These are phyloP conservation scores for Cyclostephanos tholiformis DNA, from an alignment of 108 stramenopile species.

Conservation along the genomic window DNA sequence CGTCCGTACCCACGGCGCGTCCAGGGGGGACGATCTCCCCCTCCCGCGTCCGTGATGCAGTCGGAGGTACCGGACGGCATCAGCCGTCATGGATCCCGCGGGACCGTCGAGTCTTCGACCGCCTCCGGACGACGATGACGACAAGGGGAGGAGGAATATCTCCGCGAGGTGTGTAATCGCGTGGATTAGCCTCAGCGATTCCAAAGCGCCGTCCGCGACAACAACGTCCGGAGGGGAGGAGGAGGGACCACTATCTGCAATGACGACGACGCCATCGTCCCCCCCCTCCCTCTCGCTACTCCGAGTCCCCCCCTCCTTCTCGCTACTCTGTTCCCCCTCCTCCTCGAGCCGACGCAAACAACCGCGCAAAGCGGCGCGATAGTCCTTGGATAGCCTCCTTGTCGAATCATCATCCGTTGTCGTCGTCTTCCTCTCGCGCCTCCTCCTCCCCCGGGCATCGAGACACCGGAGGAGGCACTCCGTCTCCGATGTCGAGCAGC, in stretches of 20 bases:
- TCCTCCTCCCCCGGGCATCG: constrained; percentile 58
- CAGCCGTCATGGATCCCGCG: constrained; percentile 73
- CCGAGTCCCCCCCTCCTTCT: neutral
- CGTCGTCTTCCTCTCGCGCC: constrained; percentile 8
- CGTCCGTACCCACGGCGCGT: constrained; percentile 28
- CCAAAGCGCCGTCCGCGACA: constrained; percentile 40
- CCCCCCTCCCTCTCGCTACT: neutral
- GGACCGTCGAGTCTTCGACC: constrained; percentile 28
- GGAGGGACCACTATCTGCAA: neutral
- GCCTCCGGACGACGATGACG: neutral
- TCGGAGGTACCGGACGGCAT: constrained; percentile 76
- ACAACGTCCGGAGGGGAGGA: constrained; percentile 7
- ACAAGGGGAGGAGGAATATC: constrained; percentile 54
- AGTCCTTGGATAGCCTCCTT: constrained; percentile 41
- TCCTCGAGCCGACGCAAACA: constrained; percentile 57
- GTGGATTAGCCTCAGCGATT: constrained; percentile 59
- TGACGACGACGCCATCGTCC: neutral
- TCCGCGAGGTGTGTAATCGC: constrained; percentile 70
- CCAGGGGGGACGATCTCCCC: constrained; percentile 9
- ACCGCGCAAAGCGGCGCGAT: constrained; percentile 57
- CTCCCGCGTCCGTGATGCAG: constrained; percentile 41
- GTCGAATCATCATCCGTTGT: neutral
- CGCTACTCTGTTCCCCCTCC: neutral
- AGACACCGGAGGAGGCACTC: constrained; percentile 64
- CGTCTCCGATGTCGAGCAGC: constrained; percentile 63